Evolutionary conservation across 371 early-diverging fungal genomes (phyloP), one percentile per base, ranked within the genome.

Genomic region (Chytridium lagenaria): DNA sequence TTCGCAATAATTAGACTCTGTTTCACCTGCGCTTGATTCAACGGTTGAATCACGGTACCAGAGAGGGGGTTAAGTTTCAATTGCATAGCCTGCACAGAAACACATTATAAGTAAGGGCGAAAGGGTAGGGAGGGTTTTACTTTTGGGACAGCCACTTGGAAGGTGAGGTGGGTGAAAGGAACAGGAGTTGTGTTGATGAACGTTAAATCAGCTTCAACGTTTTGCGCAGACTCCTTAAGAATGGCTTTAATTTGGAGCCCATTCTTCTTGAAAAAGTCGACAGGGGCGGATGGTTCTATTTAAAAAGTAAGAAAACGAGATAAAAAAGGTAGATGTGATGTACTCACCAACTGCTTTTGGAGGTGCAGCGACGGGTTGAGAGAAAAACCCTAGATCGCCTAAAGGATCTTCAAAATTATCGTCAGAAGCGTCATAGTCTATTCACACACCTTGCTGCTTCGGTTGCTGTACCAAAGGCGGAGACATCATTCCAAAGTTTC

Each of bases 41-140:
- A 81, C 34, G 92, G 83, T 39, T 87, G 83, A 22, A 92, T 77
- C 1, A 77, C 70, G 5, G 85, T 83, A 2, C 86, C 85, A 0
- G 91, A 87, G 10, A 86, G 83, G 31, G 88, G 85, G 22, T 87
- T 87, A 84, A 92, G 80, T n/a, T 84, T 83, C 67, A 92, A 63
- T 26, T 71, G 73, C 84, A 86, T 84, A 15, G 77, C 65, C 83
- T 81, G 34, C 22, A 44, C 2, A 44, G 68, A n/a, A 40, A 2
- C n/a, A 68, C 37, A 38, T 52, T 55, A 67, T 30, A 22, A 55
- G 38, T 10, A 44, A 38, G 1, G 38, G 57, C 49, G 51, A 57
- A 2, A 23, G 19, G 1, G 49, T 15, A 23, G 10, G 7, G 19
- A 61, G 7, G 2, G 7, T n/a, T n/a, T n/a, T 77, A 78, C 81